Evolutionary conservation across 352 stramenopile species (phyloP).

Genomic region (Globisporangium canariense): DNA sequence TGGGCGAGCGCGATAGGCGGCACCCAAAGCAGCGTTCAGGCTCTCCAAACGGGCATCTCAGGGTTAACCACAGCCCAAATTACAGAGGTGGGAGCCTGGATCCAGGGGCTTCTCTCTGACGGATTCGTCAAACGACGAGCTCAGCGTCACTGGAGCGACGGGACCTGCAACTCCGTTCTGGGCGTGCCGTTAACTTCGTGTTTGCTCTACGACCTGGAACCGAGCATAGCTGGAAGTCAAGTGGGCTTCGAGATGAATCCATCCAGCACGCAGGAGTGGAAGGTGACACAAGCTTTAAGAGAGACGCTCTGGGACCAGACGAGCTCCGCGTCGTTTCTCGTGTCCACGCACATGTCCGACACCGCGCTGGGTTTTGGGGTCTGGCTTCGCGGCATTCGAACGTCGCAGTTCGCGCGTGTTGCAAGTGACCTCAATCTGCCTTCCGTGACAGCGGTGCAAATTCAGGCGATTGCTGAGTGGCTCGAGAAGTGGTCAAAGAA

Average conservation of each 20-base stretch:
- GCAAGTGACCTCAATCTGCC: constrained; percentile 18
- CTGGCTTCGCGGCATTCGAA: constrained; percentile 43
- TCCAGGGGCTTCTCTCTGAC: constrained; percentile 33
- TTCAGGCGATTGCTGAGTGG: constrained; percentile 32
- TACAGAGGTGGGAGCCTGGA: constrained; percentile 37
- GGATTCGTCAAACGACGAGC: constrained; percentile 48
- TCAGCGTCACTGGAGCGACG: constrained; percentile 54
- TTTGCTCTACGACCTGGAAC: constrained; percentile 61
- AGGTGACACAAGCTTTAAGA: constrained; percentile 21
- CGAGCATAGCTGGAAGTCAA: constrained; percentile 39
- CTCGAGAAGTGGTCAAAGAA: constrained; percentile 32
- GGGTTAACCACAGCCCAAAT: constrained; percentile 37
- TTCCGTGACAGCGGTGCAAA: constrained; percentile 21
- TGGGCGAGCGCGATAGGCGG: constrained; percentile 33
- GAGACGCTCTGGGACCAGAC: constrained; percentile 33
- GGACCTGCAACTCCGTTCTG: constrained; percentile 54
- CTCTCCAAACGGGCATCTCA: constrained; percentile 19
- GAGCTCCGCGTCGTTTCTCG: constrained; percentile 37
- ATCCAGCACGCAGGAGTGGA: constrained; percentile 8
- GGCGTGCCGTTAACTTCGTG: constrained; percentile 30
- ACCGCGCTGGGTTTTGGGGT: constrained; percentile 28
- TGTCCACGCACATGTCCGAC: constrained; percentile 27
- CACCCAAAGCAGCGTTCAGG: constrained; percentile 16
- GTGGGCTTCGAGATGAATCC: constrained; percentile 69
- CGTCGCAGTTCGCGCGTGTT: constrained; percentile 16